Conservation (phyloP, 1,284 basidiomycete species). For the Rhodotorula sp. region DNA sequence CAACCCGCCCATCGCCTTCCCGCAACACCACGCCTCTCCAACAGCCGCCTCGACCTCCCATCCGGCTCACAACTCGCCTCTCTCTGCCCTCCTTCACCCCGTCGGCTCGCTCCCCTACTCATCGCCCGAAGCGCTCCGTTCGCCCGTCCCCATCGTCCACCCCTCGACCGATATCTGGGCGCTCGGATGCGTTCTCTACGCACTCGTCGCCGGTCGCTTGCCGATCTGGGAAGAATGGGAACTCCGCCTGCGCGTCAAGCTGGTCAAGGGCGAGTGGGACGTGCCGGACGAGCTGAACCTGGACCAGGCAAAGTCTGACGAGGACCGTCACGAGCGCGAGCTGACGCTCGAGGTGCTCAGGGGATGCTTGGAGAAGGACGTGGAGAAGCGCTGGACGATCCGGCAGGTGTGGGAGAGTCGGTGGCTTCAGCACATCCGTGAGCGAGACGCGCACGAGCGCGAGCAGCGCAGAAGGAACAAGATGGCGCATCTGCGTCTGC, state of each 20-base stretch:
- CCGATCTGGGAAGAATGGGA: slow-evolving; percentile 86
- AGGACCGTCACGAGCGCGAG: slow-evolving; percentile 12
- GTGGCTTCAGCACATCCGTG: slow-evolving; percentile 56
- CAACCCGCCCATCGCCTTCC: not conserved
- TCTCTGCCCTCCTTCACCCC: slow-evolving; percentile 56
- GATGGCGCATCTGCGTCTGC: too few species aligned
- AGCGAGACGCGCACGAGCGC: slow-evolving; percentile 4
- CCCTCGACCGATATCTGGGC: slow-evolving; percentile 83
- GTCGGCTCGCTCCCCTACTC: slow-evolving; percentile 88
- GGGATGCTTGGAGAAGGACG: slow-evolving; percentile 68
- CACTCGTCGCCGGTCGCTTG: slow-evolving; percentile 71
- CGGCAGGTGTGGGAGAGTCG: slow-evolving; percentile 69
- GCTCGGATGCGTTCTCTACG: slow-evolving; percentile 79
- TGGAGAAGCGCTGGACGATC: slow-evolving; percentile 68
- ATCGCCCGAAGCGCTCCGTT: slow-evolving; percentile 69
- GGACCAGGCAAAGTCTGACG: not conserved
- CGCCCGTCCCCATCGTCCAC: slow-evolving; percentile 55
- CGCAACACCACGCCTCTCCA: slow-evolving; percentile 21
- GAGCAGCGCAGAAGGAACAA: not conserved
- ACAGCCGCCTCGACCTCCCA: slow-evolving; percentile 42
- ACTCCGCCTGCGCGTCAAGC: slow-evolving; percentile 84
- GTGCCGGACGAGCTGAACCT: slow-evolving; percentile 44
- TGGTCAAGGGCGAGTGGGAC: slow-evolving; percentile 68
- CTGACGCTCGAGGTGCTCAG: slow-evolving; percentile 59
- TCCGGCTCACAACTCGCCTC: slow-evolving; percentile 1